Percentiles rank a stretch among this genome's conserved stretches.
Evolutionary conservation across 129 eudicot genomes (phyloP).

Genomic region (sunflower (Helianthus annuus)): DNA sequence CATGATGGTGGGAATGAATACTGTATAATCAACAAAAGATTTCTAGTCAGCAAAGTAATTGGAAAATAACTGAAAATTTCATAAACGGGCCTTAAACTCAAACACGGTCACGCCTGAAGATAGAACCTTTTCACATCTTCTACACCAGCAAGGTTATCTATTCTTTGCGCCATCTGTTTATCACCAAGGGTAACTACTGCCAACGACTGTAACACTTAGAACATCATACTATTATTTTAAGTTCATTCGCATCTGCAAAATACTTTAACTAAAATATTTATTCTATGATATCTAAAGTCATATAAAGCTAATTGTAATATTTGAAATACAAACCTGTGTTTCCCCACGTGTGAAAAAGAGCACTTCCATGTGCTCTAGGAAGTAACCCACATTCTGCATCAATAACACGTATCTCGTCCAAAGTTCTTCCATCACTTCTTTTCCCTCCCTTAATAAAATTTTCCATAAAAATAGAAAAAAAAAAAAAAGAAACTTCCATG

Average conservation of each 20-base stretch:
- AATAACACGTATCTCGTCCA: slow-evolving; percentile 74
- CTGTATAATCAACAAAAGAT: slow-evolving; percentile 45
- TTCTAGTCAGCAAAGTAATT: slow-evolving; percentile 11
- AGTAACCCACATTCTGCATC: slow-evolving; percentile 85
- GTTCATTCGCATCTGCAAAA: no score
- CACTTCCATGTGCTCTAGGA: slow-evolving; percentile 99
- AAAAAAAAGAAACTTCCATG: background rate
- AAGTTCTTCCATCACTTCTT: slow-evolving; percentile 94
- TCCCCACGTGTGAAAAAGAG: slow-evolving; percentile 99
- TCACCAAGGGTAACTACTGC: slow-evolving; percentile 99
- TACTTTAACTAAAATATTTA: slow-evolving; percentile 1
- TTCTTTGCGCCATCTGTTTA: slow-evolving; percentile 90
- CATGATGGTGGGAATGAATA: slow-evolving; percentile 94
- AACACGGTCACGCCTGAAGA: slow-evolving; percentile 68
- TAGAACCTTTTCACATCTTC: slow-evolving; percentile 94
- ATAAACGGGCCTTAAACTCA: background rate
- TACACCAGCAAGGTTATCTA: slow-evolving; percentile 88
- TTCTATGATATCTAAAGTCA: slow-evolving; percentile 1
- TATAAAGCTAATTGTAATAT: background rate
- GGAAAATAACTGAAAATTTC: background rate
- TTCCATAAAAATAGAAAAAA: background rate
- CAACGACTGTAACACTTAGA: slow-evolving; percentile 52
- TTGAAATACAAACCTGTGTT: slow-evolving; percentile 75
- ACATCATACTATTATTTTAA: background rate
- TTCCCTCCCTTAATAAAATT: slow-evolving; percentile 68